Percentiles rank a stretch among this genome's conserved stretches.
Evolutionary conservation across 257 asterid species (phyloP).

Genomic region (Haberlea rhodopensis): DNA sequence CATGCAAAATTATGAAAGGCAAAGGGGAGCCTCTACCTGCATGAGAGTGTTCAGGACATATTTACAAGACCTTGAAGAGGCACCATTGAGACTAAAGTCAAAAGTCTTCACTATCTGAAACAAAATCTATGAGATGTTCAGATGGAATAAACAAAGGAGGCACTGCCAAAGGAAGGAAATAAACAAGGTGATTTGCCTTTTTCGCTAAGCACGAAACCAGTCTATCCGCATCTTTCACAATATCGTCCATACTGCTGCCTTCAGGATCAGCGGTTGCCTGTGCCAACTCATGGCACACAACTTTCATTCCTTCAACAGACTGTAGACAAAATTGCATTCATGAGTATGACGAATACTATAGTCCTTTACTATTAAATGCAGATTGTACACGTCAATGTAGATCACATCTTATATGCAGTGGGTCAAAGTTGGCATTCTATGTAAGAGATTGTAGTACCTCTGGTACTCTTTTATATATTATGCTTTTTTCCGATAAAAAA

Average conservation of each 20-base stretch:
- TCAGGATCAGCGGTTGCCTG: constrained; percentile 89
- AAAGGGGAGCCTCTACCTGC: constrained; percentile 54
- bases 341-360: not conserved
- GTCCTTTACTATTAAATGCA: not conserved
- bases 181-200: constrained; percentile 49
- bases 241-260: constrained; percentile 70
- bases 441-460: not conserved
- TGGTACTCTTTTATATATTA: too few relatives aligned
- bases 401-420: not conserved
- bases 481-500: too few relatives aligned
- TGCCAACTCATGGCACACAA: constrained; percentile 89
- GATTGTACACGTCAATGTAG: not conserved
- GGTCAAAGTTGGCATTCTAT: too few relatives aligned
- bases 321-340: constrained; percentile 32
- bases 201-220: constrained; percentile 96
- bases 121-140: constrained; percentile 25
- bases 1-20: constrained; percentile 19
- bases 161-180: constrained; percentile 4
- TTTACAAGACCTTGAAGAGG: constrained; percentile 99
- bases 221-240: constrained; percentile 89
- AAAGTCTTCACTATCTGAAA: constrained; percentile 92
- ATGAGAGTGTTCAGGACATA: constrained; percentile 95
- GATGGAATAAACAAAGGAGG: constrained; percentile 12
- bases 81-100: constrained; percentile 88
- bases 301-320: constrained; percentile 99